These are phyloP conservation scores for Kazachstania psychrophila DNA, from an alignment of 805 yeast genomes.

Conservation along the genomic window DNA sequence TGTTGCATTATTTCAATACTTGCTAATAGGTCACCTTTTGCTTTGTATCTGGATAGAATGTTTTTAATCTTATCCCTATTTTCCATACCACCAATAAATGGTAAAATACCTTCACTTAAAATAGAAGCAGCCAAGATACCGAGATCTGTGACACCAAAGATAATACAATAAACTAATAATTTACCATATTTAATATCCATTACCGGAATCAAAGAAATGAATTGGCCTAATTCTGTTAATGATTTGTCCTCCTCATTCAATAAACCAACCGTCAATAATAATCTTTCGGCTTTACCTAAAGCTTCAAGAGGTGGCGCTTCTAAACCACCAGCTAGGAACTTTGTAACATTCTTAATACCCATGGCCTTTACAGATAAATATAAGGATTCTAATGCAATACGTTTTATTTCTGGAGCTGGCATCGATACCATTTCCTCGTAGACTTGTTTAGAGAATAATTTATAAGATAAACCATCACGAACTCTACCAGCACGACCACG, in stretches of 20 bases:
- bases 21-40: slow-evolving; percentile 67
- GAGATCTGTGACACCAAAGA: slow-evolving; percentile 71
- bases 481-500: slow-evolving; percentile 99
- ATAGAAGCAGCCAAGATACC: slow-evolving; percentile 78
- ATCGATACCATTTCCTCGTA: slow-evolving; percentile 53
- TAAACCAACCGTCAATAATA: slow-evolving; percentile 66
- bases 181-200: slow-evolving; percentile 80
- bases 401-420: slow-evolving; percentile 82
- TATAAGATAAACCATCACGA: slow-evolving; percentile 70
- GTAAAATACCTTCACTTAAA: slow-evolving; percentile 55
- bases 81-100: slow-evolving; percentile 57
- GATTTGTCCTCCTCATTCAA: slow-evolving; percentile 35
- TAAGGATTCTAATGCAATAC: slow-evolving; percentile 75
- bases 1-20: slow-evolving; percentile 49
- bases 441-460: slow-evolving; percentile 59
- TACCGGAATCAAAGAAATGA: slow-evolving; percentile 72
- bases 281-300: slow-evolving; percentile 33
- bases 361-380: slow-evolving; percentile 80
- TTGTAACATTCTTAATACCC: slow-evolving; percentile 67
- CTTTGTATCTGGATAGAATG: slow-evolving; percentile 26
- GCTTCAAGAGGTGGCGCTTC: slow-evolving; percentile 60
- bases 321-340: slow-evolving; percentile 62
- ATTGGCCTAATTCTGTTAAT: slow-evolving; percentile 71
- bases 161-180: slow-evolving; percentile 64
- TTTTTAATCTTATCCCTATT: slow-evolving; percentile 54